Evolutionary conservation across 2,329 filamentous ascomycete genomes (phyloP).

Genomic region (Sporothrix pallida): DNA sequence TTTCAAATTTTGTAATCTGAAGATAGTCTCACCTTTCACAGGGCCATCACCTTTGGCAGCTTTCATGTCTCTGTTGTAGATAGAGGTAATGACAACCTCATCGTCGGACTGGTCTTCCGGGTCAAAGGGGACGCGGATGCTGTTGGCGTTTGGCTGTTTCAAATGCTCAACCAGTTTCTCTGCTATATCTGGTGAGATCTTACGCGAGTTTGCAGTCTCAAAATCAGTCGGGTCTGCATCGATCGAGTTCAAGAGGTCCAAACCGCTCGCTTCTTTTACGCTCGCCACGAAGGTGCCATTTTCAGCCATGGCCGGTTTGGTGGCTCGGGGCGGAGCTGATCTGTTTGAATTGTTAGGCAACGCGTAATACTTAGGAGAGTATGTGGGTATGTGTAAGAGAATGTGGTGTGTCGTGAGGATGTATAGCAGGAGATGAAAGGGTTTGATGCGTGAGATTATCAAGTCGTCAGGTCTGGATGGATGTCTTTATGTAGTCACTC

Average conservation of each 20-base stretch:
- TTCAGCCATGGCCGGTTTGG: too few species aligned
- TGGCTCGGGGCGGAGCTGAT: too few species aligned
- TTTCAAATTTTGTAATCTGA: too few species aligned
- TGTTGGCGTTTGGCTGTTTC: slow-evolving; percentile 27
- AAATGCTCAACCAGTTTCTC: neutral
- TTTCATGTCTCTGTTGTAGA: slow-evolving; percentile 22
- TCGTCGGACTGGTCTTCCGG: slow-evolving; percentile 38
- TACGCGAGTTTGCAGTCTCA: too few species aligned
- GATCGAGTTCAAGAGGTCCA: too few species aligned
- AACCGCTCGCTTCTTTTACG: too few species aligned
- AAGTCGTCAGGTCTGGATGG: neutral
- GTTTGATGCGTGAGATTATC: neutral
- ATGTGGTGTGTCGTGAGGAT: neutral
- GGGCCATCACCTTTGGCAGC: neutral
- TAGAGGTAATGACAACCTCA: slow-evolving; percentile 35
- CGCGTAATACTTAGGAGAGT: too few species aligned
- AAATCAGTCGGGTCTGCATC: too few species aligned
- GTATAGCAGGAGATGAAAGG: neutral
- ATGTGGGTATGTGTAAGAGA: too few species aligned
- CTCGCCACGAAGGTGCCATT: too few species aligned
- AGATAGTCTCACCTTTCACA: neutral
- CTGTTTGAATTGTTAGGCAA: too few species aligned
- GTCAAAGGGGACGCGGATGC: slow-evolving; percentile 34
- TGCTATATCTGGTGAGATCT: too few species aligned
- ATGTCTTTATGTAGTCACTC: neutral